These are phyloP conservation scores for Neocallimastix lanati DNA, from an alignment of 192 early-diverging fungal species.

Conservation along the genomic window DNA sequence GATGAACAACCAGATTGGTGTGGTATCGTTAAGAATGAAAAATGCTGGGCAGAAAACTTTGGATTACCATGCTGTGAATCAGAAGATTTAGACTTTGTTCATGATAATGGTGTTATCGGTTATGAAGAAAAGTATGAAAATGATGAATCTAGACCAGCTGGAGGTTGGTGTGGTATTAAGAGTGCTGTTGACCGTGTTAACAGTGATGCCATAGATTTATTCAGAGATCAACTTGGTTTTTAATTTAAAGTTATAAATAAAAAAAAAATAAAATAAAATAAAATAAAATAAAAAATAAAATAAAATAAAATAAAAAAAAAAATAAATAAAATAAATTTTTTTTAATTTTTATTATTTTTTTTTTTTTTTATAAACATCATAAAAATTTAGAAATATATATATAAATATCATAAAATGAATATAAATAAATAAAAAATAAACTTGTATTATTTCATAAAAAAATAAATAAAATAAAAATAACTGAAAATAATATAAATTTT, in stretches of 20 bases:
- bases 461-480: no score
- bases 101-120: neutral
- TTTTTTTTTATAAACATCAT: no score
- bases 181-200: neutral
- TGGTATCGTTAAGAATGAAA: neutral
- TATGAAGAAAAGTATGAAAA: neutral
- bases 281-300: no score
- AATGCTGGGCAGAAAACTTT: neutral
- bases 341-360: no score
- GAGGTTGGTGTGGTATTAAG: neutral
- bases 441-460: no score
- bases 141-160: neutral
- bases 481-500: no score
- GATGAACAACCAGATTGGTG: neutral
- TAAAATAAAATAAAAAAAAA: no score
- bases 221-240: neutral
- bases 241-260: neutral
- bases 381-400: no score
- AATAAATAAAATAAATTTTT: no score
- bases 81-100: neutral
- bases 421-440: no score
- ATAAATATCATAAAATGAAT: no score
- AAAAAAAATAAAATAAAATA: neutral
- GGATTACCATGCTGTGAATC: neutral
- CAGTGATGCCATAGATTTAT: neutral